Conservation (phyloP, 176 grass and related monocot species). For the Carex pumila region DNA sequence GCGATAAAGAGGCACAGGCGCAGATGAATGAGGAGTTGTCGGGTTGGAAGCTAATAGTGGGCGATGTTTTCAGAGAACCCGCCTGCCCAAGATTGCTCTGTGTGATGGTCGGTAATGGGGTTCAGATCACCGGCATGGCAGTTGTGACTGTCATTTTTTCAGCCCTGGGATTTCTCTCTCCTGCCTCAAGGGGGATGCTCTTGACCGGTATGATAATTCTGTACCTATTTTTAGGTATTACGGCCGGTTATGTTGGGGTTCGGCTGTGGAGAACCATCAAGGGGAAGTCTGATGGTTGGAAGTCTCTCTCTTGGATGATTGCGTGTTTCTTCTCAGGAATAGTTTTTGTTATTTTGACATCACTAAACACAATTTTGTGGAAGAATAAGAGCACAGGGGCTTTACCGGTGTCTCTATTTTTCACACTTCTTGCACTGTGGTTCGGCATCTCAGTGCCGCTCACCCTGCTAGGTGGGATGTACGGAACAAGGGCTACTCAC, state of each 20-base stretch:
- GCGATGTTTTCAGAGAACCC: conserved; percentile 81
- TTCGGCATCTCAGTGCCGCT: conserved; percentile 79
- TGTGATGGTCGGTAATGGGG: conserved; percentile 67
- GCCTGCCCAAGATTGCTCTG: conserved; percentile 51
- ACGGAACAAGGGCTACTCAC: conserved; percentile 48
- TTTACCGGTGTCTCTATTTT: conserved; percentile 71
- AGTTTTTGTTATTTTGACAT: conserved; percentile 59
- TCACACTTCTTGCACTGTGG: conserved; percentile 72
- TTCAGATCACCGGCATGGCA: conserved; percentile 79
- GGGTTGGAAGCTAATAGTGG: conserved; percentile 81
- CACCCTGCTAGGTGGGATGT: conserved; percentile 59
- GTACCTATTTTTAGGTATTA: conserved; percentile 75
- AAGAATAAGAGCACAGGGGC: conserved; percentile 79
- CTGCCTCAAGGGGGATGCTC: conserved; percentile 83
- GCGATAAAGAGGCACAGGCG: conserved; percentile 68
- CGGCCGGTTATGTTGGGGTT: conserved; percentile 66
- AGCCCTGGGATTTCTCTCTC: conserved; percentile 64
- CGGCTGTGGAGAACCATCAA: conserved; percentile 81
- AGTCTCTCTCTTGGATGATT: conserved; percentile 70
- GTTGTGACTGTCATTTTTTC: conserved; percentile 74
- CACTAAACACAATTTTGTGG: conserved; percentile 71
- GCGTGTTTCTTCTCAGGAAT: conserved; percentile 71
- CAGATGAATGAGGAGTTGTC: conserved; percentile 89
- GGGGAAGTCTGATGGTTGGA: conserved; percentile 62
- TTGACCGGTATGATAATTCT: conserved; percentile 82